These are phyloP conservation scores for Thoreauomyces humboldtii DNA, from an alignment of 192 early-diverging fungal species.

Conservation along the genomic window DNA sequence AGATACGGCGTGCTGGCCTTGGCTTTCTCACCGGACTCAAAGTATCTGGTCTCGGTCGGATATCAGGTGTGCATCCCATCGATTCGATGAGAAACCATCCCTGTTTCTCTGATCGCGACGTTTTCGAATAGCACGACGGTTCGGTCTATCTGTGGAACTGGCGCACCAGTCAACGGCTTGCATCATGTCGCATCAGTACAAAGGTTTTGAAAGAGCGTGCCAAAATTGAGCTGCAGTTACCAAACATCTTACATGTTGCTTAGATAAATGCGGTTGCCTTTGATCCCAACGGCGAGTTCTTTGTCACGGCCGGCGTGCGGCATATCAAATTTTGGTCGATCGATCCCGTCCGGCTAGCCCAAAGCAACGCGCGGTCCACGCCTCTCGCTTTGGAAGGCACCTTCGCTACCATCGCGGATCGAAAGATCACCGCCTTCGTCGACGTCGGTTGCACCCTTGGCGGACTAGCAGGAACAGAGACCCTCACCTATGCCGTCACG, in stretches of 20 bases:
- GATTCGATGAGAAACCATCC: too few species aligned
- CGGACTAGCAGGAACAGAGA: slow-evolving; percentile 30
- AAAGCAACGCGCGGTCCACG: too few species aligned
- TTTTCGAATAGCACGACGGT: slow-evolving; percentile 80
- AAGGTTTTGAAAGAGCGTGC: too few species aligned
- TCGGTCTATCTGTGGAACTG: slow-evolving; percentile 83
- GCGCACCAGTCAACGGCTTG: slow-evolving; percentile 58
- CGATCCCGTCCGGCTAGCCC: slow-evolving; percentile 38
- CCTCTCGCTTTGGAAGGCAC: slow-evolving; percentile 68
- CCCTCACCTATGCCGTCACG: slow-evolving; percentile 65
- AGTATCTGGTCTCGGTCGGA: slow-evolving; percentile 71
- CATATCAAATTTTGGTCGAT: slow-evolving; percentile 84
- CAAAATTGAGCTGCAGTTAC: too few species aligned
- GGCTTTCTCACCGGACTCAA: slow-evolving; percentile 69
- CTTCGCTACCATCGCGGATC: slow-evolving; percentile 63
- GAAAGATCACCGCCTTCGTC: slow-evolving; percentile 69
- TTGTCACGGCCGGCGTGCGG: slow-evolving; percentile 74
- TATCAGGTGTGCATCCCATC: slow-evolving; percentile 60
- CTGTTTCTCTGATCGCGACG: too few species aligned
- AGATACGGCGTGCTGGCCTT: slow-evolving; percentile 73
- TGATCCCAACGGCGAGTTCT: slow-evolving; percentile 58
- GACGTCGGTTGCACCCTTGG: slow-evolving; percentile 48
- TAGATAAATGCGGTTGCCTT: slow-evolving; percentile 58
- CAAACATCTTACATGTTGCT: too few species aligned
- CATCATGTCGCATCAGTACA: slow-evolving; percentile 62